A percentile compares a stretch with the other conserved stretches of the same genome.
These are phyloP conservation scores for Apophysomyces trapeziformis DNA, from an alignment of 371 early-diverging fungal genomes.

Conservation along the genomic window DNA sequence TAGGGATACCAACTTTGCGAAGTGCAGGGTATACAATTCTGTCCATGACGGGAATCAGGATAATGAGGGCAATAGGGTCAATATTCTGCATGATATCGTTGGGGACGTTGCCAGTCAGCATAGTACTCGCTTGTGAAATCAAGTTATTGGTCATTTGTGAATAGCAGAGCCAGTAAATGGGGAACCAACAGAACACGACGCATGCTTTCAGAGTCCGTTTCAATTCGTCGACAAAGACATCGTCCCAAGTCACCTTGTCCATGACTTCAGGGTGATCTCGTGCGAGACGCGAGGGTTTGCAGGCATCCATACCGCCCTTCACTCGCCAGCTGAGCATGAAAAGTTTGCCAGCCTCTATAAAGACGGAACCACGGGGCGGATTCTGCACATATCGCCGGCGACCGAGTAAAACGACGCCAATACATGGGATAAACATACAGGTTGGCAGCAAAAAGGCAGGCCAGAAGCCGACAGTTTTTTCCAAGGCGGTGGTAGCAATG, in stretches of 20 bases:
- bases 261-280: constrained; percentile 37
- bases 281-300: constrained; percentile 42
- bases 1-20: constrained; percentile 61
- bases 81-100: constrained; percentile 69
- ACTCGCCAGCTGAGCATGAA: constrained; percentile 26
- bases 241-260: constrained; percentile 61
- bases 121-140: constrained; percentile 69
- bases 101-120: constrained; percentile 64
- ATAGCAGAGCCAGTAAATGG: constrained; percentile 82
- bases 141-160: constrained; percentile 78
- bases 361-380: constrained; percentile 63
- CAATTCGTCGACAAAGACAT: constrained; percentile 76
- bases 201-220: constrained; percentile 67
- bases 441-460: constrained; percentile 72
- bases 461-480: constrained; percentile 65
- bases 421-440: constrained; percentile 65
- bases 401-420: constrained; percentile 60
- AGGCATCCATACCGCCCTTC: constrained; percentile 38
- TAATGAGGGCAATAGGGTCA: constrained; percentile 70
- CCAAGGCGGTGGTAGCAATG: constrained; percentile 63
- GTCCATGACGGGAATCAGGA: constrained; percentile 77
- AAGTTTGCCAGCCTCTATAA: constrained; percentile 40
- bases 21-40: constrained; percentile 67
- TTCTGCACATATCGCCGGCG: constrained; percentile 58
- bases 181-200: constrained; percentile 73